Conservation (phyloP, 805 yeast genomes). For the Starmerella apis region DNA sequence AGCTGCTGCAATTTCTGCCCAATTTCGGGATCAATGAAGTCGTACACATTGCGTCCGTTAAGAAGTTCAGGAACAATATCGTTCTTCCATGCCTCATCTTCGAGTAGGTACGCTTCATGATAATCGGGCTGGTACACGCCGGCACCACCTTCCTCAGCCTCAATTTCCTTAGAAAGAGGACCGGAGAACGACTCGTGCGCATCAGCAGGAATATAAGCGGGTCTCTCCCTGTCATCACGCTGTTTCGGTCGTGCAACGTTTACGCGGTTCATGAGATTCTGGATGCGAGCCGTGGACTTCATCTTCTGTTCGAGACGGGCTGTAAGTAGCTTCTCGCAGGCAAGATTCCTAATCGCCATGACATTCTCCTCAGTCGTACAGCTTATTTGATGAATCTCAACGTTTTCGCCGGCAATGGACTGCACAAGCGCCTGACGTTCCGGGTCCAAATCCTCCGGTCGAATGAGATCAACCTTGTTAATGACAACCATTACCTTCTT, state of each 20-base stretch:
- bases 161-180: slow-evolving; percentile 81
- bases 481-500: slow-evolving; percentile 91
- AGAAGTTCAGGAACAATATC: slow-evolving; percentile 94
- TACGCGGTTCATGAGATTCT: slow-evolving; percentile 83
- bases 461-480: slow-evolving; percentile 87
- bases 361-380: slow-evolving; percentile 91
- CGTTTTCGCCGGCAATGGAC: slow-evolving; percentile 54
- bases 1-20: slow-evolving; percentile 84
- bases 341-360: slow-evolving; percentile 91
- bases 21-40: slow-evolving; percentile 93
- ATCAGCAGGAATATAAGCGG: slow-evolving; percentile 73
- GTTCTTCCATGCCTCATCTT: slow-evolving; percentile 95
- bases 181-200: slow-evolving; percentile 58
- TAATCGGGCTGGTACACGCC: slow-evolving; percentile 93
- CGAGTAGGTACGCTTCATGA: slow-evolving; percentile 83
- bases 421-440: slow-evolving; percentile 63
- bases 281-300: slow-evolving; percentile 82
- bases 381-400: slow-evolving; percentile 85
- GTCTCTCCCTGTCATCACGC: slow-evolving; percentile 71
- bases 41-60: slow-evolving; percentile 94
- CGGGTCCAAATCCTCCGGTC: slow-evolving; percentile 68
- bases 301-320: slow-evolving; percentile 94
- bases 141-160: slow-evolving; percentile 94
- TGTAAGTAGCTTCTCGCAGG: slow-evolving; percentile 91
- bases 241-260: slow-evolving; percentile 85